phyloP scores from a whole-genome alignment of 2,329 filamentous ascomycete species.

The Dactylellina parvicollis region DNA sequence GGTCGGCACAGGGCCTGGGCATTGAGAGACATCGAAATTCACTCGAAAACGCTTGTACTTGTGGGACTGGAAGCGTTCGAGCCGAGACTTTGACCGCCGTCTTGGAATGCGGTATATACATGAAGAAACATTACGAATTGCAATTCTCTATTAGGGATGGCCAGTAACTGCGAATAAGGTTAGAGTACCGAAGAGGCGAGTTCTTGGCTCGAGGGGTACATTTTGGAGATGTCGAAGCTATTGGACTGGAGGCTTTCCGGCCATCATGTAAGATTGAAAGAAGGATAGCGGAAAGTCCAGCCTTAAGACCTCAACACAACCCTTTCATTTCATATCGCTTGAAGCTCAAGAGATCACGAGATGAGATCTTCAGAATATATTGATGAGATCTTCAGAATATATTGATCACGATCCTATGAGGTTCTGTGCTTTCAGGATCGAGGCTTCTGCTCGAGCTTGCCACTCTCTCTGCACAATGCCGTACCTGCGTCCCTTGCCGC shows the following conservation, averaged over 20 bases:
- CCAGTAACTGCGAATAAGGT: constrained; percentile 40
- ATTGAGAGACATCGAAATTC: not conserved
- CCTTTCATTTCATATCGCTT: constrained; percentile 1
- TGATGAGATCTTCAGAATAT: not conserved
- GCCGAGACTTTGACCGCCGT: not conserved
- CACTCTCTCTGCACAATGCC: not conserved
- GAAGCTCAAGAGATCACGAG: not conserved
- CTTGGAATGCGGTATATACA: constrained; percentile 21
- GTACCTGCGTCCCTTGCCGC: not conserved
- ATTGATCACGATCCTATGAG: not conserved
- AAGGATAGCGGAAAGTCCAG: constrained; percentile 3
- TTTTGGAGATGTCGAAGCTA: constrained; percentile 20
- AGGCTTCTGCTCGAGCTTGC: not conserved
- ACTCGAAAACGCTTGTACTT: not conserved
- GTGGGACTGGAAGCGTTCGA: not conserved
- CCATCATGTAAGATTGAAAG: constrained; percentile 15
- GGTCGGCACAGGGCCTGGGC: not conserved
- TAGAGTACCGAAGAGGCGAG: constrained; percentile 37
- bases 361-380: not conserved
- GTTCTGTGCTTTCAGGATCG: not conserved
- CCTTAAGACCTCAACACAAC: constrained; percentile 10
- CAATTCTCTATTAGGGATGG: not conserved
- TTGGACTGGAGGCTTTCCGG: constrained; percentile 18
- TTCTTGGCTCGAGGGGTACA: constrained; percentile 12
- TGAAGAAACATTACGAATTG: not conserved